phyloP scores from a whole-genome alignment of 2,329 filamentous ascomycete species.

The Phaeosphaeriaceae sp. region DNA sequence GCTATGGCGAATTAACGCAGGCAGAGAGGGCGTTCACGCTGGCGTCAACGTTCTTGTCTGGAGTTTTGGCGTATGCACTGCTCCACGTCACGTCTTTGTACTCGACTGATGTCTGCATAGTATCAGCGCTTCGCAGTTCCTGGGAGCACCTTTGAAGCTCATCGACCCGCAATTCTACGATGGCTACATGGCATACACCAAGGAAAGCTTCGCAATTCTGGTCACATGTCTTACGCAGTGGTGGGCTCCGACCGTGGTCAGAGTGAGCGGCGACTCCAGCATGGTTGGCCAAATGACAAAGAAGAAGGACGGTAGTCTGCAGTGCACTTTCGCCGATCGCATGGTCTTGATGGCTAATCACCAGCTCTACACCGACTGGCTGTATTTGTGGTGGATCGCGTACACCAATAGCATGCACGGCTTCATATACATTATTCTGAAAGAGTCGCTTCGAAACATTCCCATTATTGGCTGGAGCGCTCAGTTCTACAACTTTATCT shows the following conservation, averaged over 20 bases:
- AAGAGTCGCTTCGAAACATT: conserved; percentile 83
- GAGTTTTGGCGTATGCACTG: conserved; percentile 53
- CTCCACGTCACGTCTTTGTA: neutral
- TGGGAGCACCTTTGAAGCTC: conserved; percentile 78
- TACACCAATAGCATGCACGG: conserved; percentile 86
- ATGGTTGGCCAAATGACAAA: conserved; percentile 77
- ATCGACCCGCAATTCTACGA: conserved; percentile 81
- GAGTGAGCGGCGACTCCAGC: conserved; percentile 82
- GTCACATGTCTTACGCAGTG: conserved; percentile 82
- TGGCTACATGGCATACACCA: conserved; percentile 85
- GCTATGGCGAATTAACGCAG: conserved; percentile 56
- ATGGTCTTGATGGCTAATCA: conserved; percentile 88
- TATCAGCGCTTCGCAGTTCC: conserved; percentile 72
- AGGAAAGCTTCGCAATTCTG: conserved; percentile 80
- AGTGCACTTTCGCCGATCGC: conserved; percentile 81
- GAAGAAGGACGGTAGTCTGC: conserved; percentile 73
- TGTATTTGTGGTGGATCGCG: conserved; percentile 94
- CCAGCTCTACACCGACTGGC: conserved; percentile 88
- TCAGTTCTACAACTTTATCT: conserved; percentile 89
- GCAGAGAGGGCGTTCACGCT: conserved; percentile 59
- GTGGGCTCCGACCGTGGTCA: conserved; percentile 84
- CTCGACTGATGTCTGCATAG: conserved; percentile 34
- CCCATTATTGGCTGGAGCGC: conserved; percentile 82
- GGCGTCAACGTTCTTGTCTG: conserved; percentile 59
- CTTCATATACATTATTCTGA: conserved; percentile 87